These are phyloP conservation scores for Eudorina sp. DNA, from an alignment of 139 green algal species.

Conservation along the genomic window DNA sequence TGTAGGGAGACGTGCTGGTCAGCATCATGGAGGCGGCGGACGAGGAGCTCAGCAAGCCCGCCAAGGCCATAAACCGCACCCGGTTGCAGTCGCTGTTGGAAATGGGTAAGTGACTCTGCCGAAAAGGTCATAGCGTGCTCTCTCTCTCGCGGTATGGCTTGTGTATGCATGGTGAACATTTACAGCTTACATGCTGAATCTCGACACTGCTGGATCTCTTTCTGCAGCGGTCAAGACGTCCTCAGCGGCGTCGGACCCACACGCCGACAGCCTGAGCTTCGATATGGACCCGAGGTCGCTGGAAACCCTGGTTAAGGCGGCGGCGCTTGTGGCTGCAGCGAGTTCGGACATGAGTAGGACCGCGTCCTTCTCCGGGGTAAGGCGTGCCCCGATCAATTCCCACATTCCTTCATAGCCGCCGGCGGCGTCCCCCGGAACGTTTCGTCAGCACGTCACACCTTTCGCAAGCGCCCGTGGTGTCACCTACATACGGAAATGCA, in stretches of 20 bases:
- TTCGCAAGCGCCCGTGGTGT: too few species aligned
- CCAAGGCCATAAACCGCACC: slow-evolving; percentile 70
- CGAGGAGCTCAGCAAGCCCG: slow-evolving; percentile 78
- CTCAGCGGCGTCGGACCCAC: slow-evolving; percentile 68
- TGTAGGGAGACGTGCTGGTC: slow-evolving; percentile 87
- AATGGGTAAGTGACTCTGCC: slow-evolving; percentile 59
- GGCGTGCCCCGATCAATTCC: background rate
- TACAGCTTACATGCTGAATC: too few species aligned
- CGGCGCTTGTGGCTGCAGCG: background rate
- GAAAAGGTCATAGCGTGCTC: too few species aligned
- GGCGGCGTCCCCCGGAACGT: too few species aligned
- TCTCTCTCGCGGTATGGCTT: too few species aligned
- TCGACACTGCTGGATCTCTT: too few species aligned
- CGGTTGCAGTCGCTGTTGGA: slow-evolving; percentile 92
- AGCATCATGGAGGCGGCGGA: slow-evolving; percentile 79
- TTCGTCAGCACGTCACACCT: too few species aligned
- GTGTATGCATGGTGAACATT: too few species aligned
- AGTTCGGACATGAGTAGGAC: background rate
- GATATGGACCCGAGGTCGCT: slow-evolving; percentile 76
- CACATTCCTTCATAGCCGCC: too few species aligned
- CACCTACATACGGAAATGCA: too few species aligned
- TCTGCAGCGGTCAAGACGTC: slow-evolving; percentile 71
- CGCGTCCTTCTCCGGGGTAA: background rate
- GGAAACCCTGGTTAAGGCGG: slow-evolving; percentile 13
- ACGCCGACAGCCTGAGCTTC: slow-evolving; percentile 75